Percentiles rank a stretch among this genome's conserved stretches.
Conservation (phyloP, 768 basidiomycete species). For the Auricularia cornea region DNA sequence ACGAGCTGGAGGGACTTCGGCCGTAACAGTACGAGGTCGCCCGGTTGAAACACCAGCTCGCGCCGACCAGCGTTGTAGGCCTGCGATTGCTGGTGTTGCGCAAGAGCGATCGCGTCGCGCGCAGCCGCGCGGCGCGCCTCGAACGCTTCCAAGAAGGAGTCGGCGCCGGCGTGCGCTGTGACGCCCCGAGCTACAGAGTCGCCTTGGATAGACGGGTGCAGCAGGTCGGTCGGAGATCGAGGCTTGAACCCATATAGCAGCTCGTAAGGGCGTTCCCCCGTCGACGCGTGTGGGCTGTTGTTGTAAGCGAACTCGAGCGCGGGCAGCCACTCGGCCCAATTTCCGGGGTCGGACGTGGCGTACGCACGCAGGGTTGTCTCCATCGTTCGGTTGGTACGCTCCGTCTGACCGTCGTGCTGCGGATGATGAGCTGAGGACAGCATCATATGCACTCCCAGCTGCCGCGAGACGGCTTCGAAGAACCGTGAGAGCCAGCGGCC, state of each 20-base stretch:
- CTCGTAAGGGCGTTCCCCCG: conserved; percentile 30
- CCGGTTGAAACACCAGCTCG: conserved; percentile 14
- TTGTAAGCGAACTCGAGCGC: conserved; percentile 21
- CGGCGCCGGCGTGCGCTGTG: not conserved
- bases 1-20: conserved; percentile 20
- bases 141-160: not conserved
- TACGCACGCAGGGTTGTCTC: conserved; percentile 20
- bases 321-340: conserved; percentile 18
- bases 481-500: conserved; percentile 5
- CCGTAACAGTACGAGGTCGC: conserved; percentile 18
- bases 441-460: conserved; percentile 1
- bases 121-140: not conserved
- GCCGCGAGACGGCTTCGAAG: conserved; percentile 2
- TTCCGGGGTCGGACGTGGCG: conserved; percentile 23
- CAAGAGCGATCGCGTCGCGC: conserved; percentile 11
- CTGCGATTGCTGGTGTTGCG: conserved; percentile 17
- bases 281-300: conserved; percentile 26
- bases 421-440: conserved; percentile 17
- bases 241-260: conserved; percentile 26
- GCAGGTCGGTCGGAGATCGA: not conserved
- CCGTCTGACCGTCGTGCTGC: conserved; percentile 25
- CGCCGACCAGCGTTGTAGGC: conserved; percentile 15
- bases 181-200: not conserved
- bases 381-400: conserved; percentile 21
- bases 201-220: not conserved